Conservation (phyloP, 164 flowering plant genomes). For the Berberis thunbergii region DNA sequence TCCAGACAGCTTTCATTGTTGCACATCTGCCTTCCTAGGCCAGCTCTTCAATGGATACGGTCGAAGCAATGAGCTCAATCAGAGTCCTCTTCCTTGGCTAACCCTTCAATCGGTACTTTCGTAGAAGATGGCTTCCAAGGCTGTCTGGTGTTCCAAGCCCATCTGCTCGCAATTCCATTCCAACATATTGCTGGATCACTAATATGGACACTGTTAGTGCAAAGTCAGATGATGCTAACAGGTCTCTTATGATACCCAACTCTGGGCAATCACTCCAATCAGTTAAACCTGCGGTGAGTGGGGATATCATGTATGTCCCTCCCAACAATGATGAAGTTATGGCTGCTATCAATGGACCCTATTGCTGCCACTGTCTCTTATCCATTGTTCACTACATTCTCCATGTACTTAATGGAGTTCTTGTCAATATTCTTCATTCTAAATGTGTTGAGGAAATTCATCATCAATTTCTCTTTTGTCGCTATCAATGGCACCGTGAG, state of each 20-base stretch:
- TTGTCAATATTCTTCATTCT: background rate
- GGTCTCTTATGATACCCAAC: constrained; percentile 11
- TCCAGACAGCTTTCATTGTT: no score
- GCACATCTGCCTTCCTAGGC: no score
- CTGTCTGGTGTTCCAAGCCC: no score
- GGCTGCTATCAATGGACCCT: background rate
- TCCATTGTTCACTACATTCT: no score
- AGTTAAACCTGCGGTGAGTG: constrained; percentile 9
- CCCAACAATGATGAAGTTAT: constrained; percentile 9
- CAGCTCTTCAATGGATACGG: no score
- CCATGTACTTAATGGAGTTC: background rate
- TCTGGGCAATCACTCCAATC: constrained; percentile 12
- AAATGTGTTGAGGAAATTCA: constrained; percentile 2
- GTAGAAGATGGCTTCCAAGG: no score
- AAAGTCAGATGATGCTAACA: constrained; percentile 13
- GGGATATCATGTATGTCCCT: constrained; percentile 1
- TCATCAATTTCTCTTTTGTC: constrained; percentile 9
- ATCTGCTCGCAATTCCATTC: background rate
- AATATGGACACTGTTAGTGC: constrained; percentile 7
- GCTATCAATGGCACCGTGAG: constrained; percentile 1
- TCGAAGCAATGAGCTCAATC: no score
- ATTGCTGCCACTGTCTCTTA: constrained; percentile 7
- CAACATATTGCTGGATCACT: constrained; percentile 11
- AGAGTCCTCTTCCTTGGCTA: no score
- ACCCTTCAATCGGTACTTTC: no score